Evolutionary conservation across 495 filamentous ascomycete genomes (phyloP).

Genomic region (Astrothelium subdiscretum): DNA sequence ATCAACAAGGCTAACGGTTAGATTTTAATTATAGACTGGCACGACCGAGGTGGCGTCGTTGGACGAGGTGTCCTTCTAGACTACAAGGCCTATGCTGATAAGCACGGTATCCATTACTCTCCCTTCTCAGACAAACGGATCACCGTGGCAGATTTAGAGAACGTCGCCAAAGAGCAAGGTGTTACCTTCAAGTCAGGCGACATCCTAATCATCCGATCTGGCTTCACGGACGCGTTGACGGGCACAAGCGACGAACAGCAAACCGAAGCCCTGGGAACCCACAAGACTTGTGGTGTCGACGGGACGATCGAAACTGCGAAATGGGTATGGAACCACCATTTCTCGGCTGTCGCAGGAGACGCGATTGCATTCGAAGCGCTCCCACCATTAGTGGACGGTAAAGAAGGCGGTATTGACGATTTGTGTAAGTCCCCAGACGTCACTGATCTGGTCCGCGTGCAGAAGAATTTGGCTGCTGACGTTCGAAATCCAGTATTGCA

Average conservation of each 20-base stretch:
- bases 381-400: conserved; percentile 20
- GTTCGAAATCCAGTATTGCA: conserved; percentile 24
- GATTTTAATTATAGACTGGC: conserved; percentile 17
- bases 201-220: conserved; percentile 36
- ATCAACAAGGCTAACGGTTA: background rate
- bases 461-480: conserved; percentile 6
- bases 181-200: conserved; percentile 36
- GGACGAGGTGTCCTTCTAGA: conserved; percentile 46
- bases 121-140: conserved; percentile 30
- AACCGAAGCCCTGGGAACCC: conserved; percentile 14
- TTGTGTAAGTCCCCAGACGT: conserved; percentile 6
- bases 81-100: conserved; percentile 38
- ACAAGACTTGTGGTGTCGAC: conserved; percentile 19
- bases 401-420: conserved; percentile 8
- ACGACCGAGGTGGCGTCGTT: conserved; percentile 36
- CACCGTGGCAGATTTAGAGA: conserved; percentile 20
- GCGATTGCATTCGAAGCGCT: conserved; percentile 36
- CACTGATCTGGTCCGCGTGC: background rate
- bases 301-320: conserved; percentile 25
- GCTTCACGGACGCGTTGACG: conserved; percentile 30
- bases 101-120: conserved; percentile 25
- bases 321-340: conserved; percentile 45
- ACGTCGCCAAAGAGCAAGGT: conserved; percentile 23
- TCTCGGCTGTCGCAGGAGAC: conserved; percentile 43
- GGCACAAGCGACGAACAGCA: conserved; percentile 26